phyloP scores from a whole-genome alignment of 2,329 filamentous ascomycete genomes.

The Geosmithia morbida region DNA sequence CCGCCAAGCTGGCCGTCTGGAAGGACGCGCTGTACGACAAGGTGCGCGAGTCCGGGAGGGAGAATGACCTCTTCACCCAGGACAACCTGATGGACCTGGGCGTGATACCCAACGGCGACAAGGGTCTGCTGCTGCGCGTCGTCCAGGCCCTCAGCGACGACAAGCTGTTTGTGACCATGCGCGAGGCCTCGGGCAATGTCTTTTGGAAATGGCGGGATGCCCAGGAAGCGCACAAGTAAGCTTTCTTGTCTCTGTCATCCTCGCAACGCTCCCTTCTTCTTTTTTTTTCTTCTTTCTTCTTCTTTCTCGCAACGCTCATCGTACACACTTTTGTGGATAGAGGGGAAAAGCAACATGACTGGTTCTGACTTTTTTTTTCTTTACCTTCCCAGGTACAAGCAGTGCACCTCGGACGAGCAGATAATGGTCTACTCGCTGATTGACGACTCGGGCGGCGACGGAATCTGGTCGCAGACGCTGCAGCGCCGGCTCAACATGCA shows the following conservation, averaged over 20 bases:
- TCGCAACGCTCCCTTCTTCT: background rate
- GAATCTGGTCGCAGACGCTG: conserved; percentile 83
- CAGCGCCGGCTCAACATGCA: conserved; percentile 70
- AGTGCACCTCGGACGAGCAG: conserved; percentile 55
- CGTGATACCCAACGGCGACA: conserved; percentile 41
- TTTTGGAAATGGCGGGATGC: conserved; percentile 42
- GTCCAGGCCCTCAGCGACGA: conserved; percentile 45
- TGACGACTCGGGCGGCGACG: conserved; percentile 70
- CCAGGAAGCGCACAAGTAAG: conserved; percentile 47
- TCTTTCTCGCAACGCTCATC: background rate
- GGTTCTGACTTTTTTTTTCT: conserved; percentile 2
- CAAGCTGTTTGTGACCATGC: conserved; percentile 37
- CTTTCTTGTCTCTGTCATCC: conserved; percentile 6
- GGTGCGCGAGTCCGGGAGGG: conserved; percentile 32
- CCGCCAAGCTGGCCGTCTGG: conserved; percentile 31
- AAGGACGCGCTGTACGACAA: conserved; percentile 43
- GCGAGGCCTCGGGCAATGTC: conserved; percentile 22
- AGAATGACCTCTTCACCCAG: conserved; percentile 39
- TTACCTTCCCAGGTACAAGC: conserved; percentile 33
- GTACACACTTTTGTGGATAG: no score
- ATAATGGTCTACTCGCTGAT: conserved; percentile 79
- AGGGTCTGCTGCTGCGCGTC: conserved; percentile 37
- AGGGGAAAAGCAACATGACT: no score
- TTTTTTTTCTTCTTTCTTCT: background rate
- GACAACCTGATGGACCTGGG: conserved; percentile 41